Conservation (phyloP, 2,329 filamentous ascomycete species). For the Blastomyces silverae region DNA sequence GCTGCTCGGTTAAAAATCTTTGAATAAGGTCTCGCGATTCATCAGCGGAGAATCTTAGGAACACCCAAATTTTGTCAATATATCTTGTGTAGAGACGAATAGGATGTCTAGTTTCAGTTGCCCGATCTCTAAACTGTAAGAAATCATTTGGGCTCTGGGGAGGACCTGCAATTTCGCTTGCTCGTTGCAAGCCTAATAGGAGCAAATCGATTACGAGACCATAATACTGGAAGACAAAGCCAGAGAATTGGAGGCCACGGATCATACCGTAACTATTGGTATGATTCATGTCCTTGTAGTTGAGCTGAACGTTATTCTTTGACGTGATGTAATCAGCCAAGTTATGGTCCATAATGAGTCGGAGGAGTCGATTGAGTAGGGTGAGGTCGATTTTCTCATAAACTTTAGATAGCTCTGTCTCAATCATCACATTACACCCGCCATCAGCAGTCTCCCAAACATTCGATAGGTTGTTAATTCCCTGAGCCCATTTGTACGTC, state of each 20-base stretch:
- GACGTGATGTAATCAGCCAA: slow-evolving; percentile 97
- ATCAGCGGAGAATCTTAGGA: slow-evolving; percentile 86
- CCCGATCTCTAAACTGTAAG: slow-evolving; percentile 87
- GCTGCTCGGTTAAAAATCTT: slow-evolving; percentile 94
- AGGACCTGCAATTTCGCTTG: slow-evolving; percentile 95
- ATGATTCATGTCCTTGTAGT: slow-evolving; percentile 99
- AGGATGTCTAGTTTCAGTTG: slow-evolving; percentile 86
- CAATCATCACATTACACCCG: slow-evolving; percentile 97
- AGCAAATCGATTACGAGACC: slow-evolving; percentile 90
- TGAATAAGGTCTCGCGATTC: slow-evolving; percentile 95
- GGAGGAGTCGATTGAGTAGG: slow-evolving; percentile 81
- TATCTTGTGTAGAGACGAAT: slow-evolving; percentile 97
- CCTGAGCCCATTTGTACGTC: slow-evolving; percentile 98
- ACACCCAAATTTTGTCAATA: slow-evolving; percentile 98
- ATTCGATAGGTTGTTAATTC: slow-evolving; percentile 93
- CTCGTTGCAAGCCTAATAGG: slow-evolving; percentile 83
- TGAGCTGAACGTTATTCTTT: slow-evolving; percentile 98
- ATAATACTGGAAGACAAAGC: slow-evolving; percentile 98
- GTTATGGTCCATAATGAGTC: slow-evolving; percentile 99
- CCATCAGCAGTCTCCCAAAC: slow-evolving; percentile 93
- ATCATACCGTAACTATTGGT: slow-evolving; percentile 99
- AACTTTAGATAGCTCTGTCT: slow-evolving; percentile 97
- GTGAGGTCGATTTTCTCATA: slow-evolving; percentile 99
- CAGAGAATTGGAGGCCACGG: slow-evolving; percentile 93
- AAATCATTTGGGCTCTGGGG: slow-evolving; percentile 95